Evolutionary conservation across 2,329 filamentous ascomycete genomes (phyloP), one percentile per base, ranked within the genome.

Genomic region (Trichoderma arundinaceum): DNA sequence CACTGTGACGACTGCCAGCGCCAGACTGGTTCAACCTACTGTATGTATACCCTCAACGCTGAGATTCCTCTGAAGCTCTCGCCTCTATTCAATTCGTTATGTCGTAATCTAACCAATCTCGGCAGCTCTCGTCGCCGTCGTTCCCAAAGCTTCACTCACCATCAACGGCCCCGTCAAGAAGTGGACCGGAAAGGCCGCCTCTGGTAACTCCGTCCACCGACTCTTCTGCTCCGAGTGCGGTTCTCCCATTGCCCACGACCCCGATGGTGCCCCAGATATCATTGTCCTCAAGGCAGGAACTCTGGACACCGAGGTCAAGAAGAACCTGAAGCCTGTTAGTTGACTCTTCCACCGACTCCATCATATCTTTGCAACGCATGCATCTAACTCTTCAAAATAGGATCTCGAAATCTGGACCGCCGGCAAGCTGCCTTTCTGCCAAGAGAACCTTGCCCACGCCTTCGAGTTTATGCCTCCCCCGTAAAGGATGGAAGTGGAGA

Each of bases 1-100:
- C 88, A 90, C 81, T 90, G 88, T 73, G 88, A 90, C 74, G 88
- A 90, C 78, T 90, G 88, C 83, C 88, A 90, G 78, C 87, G 88
- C 73, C 88, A 90, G 79, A 84, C 79, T 58, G 88, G 88, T 69
- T 90, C 87, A 17, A 89, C 88, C 66, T 90, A 90, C 77, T 90
- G 86, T 88, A 77, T 69, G 84, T 39, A 46, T 13, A 41, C 39
- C 15, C 19, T 9, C n/a, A 9, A 4, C 41, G 22, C 33, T 13
- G 12, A 1, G 8, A 49, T 64, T 1, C 9, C 2, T 28, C 12
- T 19, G 17, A 10, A 38, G 17, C 6, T 4, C n/a, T 54, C 3
- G 10, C 9, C n/a, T 41, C 38, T 10, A 10, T 48, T 48, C 32
- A 38, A 12, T 10, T n/a, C 19, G 6, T 41, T 22, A 6, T 15